Conservation (phyloP, 2,329 filamentous ascomycete species). For the Epichloe typhina region DNA sequence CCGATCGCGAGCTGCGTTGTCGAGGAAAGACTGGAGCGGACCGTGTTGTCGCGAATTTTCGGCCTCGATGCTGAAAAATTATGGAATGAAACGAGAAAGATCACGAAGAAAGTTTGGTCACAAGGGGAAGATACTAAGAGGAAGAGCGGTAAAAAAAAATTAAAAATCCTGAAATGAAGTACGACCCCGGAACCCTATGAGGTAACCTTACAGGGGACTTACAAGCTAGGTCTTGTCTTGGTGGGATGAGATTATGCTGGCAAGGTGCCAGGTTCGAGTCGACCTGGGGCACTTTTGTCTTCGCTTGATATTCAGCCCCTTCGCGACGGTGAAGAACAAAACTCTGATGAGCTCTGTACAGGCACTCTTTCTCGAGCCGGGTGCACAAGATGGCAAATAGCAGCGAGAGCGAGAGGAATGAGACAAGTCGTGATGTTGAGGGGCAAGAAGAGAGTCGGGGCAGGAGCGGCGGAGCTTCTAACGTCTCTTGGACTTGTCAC, state of each 20-base stretch:
- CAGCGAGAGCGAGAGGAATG: background rate
- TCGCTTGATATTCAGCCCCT: too few relatives aligned
- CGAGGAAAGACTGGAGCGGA: background rate
- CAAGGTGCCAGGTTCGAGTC: background rate
- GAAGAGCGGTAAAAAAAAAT: background rate
- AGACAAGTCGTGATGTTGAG: background rate
- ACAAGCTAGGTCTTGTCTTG: background rate
- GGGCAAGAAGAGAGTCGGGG: background rate
- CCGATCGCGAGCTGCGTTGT: slow-evolving; percentile 7
- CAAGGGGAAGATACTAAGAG: background rate
- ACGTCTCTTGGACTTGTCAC: background rate
- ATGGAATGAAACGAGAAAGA: background rate
- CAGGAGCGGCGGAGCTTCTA: background rate
- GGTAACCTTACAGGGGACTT: background rate
- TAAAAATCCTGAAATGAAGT: background rate
- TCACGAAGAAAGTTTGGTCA: background rate
- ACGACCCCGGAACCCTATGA: background rate
- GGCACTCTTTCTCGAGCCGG: background rate
- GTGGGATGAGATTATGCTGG: background rate
- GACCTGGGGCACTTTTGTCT: background rate
- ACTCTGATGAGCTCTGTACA: background rate
- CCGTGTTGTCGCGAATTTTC: background rate
- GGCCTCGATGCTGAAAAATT: background rate
- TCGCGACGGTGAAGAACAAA: background rate
- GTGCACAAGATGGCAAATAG: background rate